Evolutionary conservation across 345 rosid species (phyloP), one percentile per base, ranked within the genome.

Genomic region (Bretschneidera sinensis): DNA sequence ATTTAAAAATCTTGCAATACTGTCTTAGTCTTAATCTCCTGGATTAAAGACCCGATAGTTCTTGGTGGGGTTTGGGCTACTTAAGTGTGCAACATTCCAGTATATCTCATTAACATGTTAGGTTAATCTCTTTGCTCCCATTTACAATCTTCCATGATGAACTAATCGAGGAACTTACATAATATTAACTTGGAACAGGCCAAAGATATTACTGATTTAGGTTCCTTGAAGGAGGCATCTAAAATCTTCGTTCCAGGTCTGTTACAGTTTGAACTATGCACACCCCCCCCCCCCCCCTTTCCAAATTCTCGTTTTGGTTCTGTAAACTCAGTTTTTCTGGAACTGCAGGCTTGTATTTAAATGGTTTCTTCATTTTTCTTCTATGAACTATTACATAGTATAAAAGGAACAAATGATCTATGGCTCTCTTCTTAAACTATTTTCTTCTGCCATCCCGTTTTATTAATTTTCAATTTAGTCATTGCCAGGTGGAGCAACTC

Each of bases 191-290:
- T 68, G 61, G 64, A 58, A 34, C 85, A 92, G 98, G 98, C 98
- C 21, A 70, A 83, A 79, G 97, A 92, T 71, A 74, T 92, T 48
- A 69, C 81, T 0, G 94, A 83, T 57, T 68, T 92, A 61, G 98
- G 98, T 68, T 85, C 98, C 59, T 64, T 92, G 71, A 92, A 81
- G 71, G 79, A 80, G 63, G 97, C 91, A 60, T 83, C 96, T 14
- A 85, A 78, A 66, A 74, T 92, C 60, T 87, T 92, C 72, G 86
- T 92, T 68, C 98, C 98, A 67, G 92, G 98, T 83, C 57, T 67
- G 66, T 43, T 25, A 51, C 43, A 31, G 21, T 67, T 48, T 23
- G 2, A 23, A 49, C n/a, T n/a, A n/a, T n/a, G n/a, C n/a, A n/a
- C n/a, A n/a, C n/a, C n/a, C n/a, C n/a, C n/a, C n/a, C n/a, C n/a